Conservation (phyloP, 805 yeast species). For the Jamesozyma spencerorum region DNA sequence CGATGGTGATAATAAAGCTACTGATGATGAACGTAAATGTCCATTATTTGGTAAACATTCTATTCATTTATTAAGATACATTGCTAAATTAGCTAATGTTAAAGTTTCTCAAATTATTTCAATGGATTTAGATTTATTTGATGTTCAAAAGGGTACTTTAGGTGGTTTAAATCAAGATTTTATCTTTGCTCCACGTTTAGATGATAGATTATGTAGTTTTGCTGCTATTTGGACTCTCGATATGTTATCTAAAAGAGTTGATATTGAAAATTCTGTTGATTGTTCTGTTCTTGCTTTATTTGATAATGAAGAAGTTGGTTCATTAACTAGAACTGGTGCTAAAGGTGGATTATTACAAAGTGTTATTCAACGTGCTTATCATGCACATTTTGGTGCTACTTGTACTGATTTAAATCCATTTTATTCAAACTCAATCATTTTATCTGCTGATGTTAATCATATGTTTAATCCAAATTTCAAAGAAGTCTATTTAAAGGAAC, state of each 20-base stretch:
- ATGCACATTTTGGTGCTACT: constrained; percentile 14
- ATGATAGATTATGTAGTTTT: constrained; percentile 74
- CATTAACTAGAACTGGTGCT: constrained; percentile 73
- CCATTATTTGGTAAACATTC: constrained; percentile 65
- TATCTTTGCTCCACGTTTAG: constrained; percentile 73
- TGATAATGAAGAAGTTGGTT: constrained; percentile 81
- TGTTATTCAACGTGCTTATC: constrained; percentile 47
- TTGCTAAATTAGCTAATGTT: constrained; percentile 52
- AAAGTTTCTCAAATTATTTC: constrained; percentile 54
- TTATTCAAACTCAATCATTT: constrained; percentile 67
- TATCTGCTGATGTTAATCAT: constrained; percentile 81
- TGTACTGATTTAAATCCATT: constrained; percentile 30
- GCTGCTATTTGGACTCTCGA: constrained; percentile 58
- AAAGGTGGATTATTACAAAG: constrained; percentile 65
- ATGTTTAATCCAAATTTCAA: constrained; percentile 71
- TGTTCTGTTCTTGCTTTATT: constrained; percentile 57
- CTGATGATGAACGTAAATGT: constrained; percentile 51
- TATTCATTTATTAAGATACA: constrained; percentile 54
- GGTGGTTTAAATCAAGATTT: constrained; percentile 77
- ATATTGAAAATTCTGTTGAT: constrained; percentile 30
- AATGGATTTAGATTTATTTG: constrained; percentile 70
- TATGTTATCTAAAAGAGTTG: constrained; percentile 36
- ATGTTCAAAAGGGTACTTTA: constrained; percentile 66
- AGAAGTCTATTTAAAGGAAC: constrained; percentile 62
- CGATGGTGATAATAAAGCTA: constrained; percentile 36